phyloP scores from a whole-genome alignment of 805 yeast species.

The Candida loeiensis region DNA sequence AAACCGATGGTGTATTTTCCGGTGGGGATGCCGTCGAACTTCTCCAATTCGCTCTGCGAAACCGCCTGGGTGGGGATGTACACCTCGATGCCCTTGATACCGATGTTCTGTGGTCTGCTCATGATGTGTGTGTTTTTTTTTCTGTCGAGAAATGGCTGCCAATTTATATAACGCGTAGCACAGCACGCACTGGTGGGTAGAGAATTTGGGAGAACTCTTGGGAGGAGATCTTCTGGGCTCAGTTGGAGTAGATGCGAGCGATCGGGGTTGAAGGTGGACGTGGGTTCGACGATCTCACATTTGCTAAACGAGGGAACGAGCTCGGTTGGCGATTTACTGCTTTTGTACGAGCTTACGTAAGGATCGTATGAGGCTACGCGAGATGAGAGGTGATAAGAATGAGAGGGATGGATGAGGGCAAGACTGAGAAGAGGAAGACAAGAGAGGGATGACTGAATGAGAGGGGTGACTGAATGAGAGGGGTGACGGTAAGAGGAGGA shows the following conservation, averaged over 20 bases:
- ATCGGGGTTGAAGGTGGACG: neutral
- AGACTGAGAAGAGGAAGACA: neutral
- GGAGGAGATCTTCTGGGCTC: too few species aligned
- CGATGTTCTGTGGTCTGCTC: slow-evolving; percentile 74
- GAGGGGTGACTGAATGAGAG: neutral
- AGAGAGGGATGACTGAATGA: neutral
- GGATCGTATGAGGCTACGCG: neutral
- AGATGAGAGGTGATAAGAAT: neutral
- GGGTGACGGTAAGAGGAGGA: neutral
- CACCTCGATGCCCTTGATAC: slow-evolving; percentile 94
- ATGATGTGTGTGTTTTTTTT: slow-evolving; percentile 11
- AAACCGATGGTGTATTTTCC: slow-evolving; percentile 98
- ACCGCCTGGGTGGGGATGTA: slow-evolving; percentile 85
- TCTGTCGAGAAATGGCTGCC: slow-evolving; percentile 5
- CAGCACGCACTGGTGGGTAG: too few species aligned
- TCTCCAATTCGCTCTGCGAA: slow-evolving; percentile 83
- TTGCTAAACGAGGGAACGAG: slow-evolving; percentile 1
- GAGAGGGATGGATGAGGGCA: neutral
- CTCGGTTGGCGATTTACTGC: neutral
- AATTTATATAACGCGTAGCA: slow-evolving; percentile 1
- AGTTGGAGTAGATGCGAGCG: too few species aligned
- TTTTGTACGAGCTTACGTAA: slow-evolving; percentile 1
- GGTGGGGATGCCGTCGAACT: slow-evolving; percentile 76
- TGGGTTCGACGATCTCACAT: neutral
- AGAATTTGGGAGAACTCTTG: too few species aligned